These are phyloP conservation scores for Suillus luteus DNA, from an alignment of 768 basidiomycete species.

Conservation along the genomic window DNA sequence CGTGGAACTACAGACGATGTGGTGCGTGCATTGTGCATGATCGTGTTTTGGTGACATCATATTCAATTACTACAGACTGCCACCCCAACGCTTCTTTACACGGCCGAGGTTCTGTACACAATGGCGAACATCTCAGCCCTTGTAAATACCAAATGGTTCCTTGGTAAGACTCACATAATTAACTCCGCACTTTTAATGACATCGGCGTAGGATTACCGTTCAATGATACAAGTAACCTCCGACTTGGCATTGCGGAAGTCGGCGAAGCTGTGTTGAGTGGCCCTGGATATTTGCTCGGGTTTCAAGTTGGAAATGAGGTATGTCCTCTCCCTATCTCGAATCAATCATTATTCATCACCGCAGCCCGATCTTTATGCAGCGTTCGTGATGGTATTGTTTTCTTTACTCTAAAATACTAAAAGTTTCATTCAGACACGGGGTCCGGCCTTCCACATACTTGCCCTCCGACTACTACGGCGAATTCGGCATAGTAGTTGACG, in stretches of 20 bases:
- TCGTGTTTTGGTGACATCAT: constrained; percentile 23
- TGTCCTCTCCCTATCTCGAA: constrained; percentile 14
- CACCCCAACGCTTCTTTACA: constrained; percentile 53
- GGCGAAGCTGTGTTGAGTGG: constrained; percentile 44
- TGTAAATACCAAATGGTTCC: constrained; percentile 50
- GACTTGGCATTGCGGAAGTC: constrained; percentile 39
- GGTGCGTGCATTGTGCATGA: constrained; percentile 26
- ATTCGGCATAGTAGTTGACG: constrained; percentile 28
- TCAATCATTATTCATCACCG: constrained; percentile 38
- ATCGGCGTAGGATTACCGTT: constrained; percentile 19
- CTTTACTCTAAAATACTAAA: neutral
- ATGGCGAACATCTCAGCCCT: constrained; percentile 47
- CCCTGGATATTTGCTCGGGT: constrained; percentile 40
- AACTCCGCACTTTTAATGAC: neutral
- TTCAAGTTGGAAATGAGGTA: constrained; percentile 60
- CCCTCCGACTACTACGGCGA: constrained; percentile 35
- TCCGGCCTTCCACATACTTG: constrained; percentile 31
- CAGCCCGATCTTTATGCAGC: constrained; percentile 49
- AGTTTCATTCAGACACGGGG: constrained; percentile 23
- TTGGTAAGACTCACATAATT: constrained; percentile 26
- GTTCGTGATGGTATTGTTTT: constrained; percentile 6
- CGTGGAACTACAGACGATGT: constrained; percentile 19
- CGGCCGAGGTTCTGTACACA: constrained; percentile 51
- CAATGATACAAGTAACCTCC: constrained; percentile 24
- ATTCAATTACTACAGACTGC: constrained; percentile 37